Evolutionary conservation across 257 asterid species (phyloP).

Genomic region (Fraxinus americana): DNA sequence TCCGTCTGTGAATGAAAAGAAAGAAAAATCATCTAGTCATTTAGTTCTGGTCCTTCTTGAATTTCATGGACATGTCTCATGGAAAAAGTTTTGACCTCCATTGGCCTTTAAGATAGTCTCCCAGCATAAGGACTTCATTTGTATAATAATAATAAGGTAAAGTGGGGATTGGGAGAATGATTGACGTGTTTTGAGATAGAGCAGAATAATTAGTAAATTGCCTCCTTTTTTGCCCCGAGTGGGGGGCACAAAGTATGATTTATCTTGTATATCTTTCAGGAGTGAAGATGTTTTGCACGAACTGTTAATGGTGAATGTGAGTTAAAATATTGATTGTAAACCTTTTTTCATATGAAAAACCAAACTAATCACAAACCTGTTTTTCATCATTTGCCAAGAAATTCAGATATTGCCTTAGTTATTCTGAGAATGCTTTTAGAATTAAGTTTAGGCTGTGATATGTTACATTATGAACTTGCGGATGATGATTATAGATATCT

Average conservation of each 20-base stretch:
- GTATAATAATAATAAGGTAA: neutral
- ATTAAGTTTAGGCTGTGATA: neutral
- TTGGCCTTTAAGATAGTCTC: neutral
- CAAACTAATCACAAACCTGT: neutral
- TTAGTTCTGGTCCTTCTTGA: neutral
- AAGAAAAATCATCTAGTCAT: neutral
- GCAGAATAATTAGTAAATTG: neutral
- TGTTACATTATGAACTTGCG: slow-evolving; percentile 15
- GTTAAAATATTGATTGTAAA: neutral
- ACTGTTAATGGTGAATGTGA: neutral
- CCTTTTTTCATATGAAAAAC: neutral
- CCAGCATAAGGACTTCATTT: neutral
- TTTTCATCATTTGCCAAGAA: neutral
- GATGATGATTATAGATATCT: slow-evolving; percentile 18
- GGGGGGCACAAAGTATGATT: neutral
- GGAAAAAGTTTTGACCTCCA: neutral
- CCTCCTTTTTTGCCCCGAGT: neutral
- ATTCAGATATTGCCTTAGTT: slow-evolving; percentile 15
- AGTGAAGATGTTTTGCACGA: neutral
- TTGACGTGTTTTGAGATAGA: neutral
- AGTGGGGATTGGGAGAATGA: neutral
- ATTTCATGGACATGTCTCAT: neutral
- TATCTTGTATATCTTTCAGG: neutral
- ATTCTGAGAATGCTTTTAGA: slow-evolving; percentile 10
- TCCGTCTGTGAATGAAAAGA: neutral